A percentile compares a stretch with the other conserved stretches of the same genome.
These are phyloP conservation scores for Aspergillus nidulans DNA, from an alignment of 495 filamentous ascomycete species.

Conservation along the genomic window DNA sequence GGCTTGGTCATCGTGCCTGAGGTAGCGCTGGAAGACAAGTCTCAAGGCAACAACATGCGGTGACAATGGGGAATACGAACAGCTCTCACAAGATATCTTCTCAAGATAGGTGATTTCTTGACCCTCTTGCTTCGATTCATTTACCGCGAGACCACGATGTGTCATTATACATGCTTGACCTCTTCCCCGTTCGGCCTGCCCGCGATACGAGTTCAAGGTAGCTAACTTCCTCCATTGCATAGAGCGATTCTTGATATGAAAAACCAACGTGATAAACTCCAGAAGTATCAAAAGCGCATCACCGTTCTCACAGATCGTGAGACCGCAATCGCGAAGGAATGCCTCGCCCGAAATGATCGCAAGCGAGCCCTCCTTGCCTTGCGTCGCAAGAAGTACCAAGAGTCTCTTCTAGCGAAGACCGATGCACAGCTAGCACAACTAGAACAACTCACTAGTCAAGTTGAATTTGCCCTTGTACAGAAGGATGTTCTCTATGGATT, in stretches of 20 bases:
- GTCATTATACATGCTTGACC: background rate
- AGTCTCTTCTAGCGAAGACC: slow-evolving; percentile 82
- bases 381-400: slow-evolving; percentile 95
- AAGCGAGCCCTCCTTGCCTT: slow-evolving; percentile 80
- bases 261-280: slow-evolving; percentile 92
- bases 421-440: slow-evolving; percentile 86
- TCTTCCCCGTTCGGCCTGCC: background rate
- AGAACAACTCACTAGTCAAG: slow-evolving; percentile 73
- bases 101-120: slow-evolving; percentile 56
- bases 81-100: slow-evolving; percentile 67
- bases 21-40: background rate
- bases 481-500: slow-evolving; percentile 91
- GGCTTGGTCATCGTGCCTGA: background rate
- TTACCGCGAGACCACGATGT: background rate
- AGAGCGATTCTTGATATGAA: slow-evolving; percentile 97
- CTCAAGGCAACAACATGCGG: slow-evolving; percentile 28
- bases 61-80: slow-evolving; percentile 60
- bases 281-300: slow-evolving; percentile 89
- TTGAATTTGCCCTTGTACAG: slow-evolving; percentile 93
- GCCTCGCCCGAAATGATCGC: slow-evolving; percentile 71
- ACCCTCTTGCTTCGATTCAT: background rate
- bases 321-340: slow-evolving; percentile 74
- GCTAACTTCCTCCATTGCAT: background rate
- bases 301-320: slow-evolving; percentile 77
- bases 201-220: background rate